These are phyloP conservation scores for Psophocarpus tetragonolobus DNA, from an alignment of 306 rosid species.

Conservation along the genomic window DNA sequence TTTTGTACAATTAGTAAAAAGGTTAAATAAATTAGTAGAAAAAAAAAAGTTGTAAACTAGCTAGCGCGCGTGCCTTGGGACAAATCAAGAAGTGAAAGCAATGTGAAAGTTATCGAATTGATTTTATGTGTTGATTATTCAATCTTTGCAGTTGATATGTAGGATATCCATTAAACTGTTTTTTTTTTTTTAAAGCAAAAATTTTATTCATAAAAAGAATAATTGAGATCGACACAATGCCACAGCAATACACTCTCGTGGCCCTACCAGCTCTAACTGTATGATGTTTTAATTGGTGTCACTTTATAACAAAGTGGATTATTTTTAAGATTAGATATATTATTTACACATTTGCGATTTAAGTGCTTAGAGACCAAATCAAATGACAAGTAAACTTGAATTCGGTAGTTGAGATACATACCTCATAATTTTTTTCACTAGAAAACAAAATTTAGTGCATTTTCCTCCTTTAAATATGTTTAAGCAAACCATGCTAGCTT, in stretches of 20 bases:
- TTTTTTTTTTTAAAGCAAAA: no score
- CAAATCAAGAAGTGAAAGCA: neutral
- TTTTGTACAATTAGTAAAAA: neutral
- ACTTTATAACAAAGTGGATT: neutral
- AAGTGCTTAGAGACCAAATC: slow-evolving; percentile 5
- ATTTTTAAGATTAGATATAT: neutral
- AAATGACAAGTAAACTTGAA: neutral
- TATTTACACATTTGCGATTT: neutral
- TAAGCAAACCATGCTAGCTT: neutral
- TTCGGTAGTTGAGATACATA: neutral
- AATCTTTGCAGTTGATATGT: neutral
- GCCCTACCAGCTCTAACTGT: neutral
- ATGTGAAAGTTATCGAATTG: neutral
- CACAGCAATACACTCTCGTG: no score
- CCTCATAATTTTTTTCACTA: neutral
- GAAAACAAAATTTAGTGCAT: neutral
- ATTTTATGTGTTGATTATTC: neutral
- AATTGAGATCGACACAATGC: neutral
- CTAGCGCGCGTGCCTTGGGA: neutral
- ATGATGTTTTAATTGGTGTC: neutral
- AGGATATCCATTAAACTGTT: slow-evolving; percentile 1
- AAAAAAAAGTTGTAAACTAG: neutral
- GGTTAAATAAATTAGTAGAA: neutral
- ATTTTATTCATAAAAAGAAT: no score
- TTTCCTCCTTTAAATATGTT: neutral